Conservation (phyloP, 2,329 filamentous ascomycete species). For the Pseudocercospora musae region DNA sequence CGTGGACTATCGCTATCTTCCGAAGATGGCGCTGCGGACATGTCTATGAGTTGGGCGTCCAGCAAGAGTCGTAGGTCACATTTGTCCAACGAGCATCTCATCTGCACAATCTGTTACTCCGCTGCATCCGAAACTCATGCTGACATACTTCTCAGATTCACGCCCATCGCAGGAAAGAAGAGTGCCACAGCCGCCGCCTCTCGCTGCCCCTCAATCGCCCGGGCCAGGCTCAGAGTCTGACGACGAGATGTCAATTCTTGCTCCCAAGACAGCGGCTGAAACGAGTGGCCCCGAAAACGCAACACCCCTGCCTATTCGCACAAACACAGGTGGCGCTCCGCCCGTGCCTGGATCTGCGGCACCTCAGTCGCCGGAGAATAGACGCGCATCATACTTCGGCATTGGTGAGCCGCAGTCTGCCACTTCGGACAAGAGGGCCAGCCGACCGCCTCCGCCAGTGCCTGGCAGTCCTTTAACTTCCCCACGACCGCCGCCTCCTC, state of each 20-base stretch:
- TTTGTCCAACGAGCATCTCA: slow-evolving; percentile 11
- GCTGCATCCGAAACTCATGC: slow-evolving; percentile 2
- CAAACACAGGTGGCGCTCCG: slow-evolving; percentile 36
- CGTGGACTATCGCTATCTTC: slow-evolving; percentile 10
- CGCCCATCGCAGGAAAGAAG: slow-evolving; percentile 19
- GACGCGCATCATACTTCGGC: slow-evolving; percentile 42
- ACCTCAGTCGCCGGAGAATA: slow-evolving; percentile 33
- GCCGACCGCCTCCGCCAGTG: slow-evolving; percentile 36
- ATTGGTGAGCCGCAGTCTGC: slow-evolving; percentile 36
- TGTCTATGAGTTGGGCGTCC: background rate
- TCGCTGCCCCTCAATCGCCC: slow-evolving; percentile 52
- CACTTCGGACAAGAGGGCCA: slow-evolving; percentile 36
- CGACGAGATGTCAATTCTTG: slow-evolving; percentile 68
- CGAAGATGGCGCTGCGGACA: slow-evolving; percentile 11
- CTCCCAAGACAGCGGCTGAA: slow-evolving; percentile 42
- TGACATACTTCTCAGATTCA: slow-evolving; percentile 18
- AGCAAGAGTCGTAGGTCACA: slow-evolving; percentile 12
- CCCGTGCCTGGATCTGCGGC: slow-evolving; percentile 30
- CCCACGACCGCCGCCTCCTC: slow-evolving; percentile 47
- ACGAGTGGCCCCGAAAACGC: slow-evolving; percentile 30
- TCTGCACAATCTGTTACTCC: slow-evolving; percentile 1
- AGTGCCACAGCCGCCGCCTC: slow-evolving; percentile 35
- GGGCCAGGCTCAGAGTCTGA: slow-evolving; percentile 82
- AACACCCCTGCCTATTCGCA: slow-evolving; percentile 27
- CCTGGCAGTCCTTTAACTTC: slow-evolving; percentile 38